phyloP scores from a whole-genome alignment of 148 eudicot species.

The Heliamphora exappendiculata region DNA sequence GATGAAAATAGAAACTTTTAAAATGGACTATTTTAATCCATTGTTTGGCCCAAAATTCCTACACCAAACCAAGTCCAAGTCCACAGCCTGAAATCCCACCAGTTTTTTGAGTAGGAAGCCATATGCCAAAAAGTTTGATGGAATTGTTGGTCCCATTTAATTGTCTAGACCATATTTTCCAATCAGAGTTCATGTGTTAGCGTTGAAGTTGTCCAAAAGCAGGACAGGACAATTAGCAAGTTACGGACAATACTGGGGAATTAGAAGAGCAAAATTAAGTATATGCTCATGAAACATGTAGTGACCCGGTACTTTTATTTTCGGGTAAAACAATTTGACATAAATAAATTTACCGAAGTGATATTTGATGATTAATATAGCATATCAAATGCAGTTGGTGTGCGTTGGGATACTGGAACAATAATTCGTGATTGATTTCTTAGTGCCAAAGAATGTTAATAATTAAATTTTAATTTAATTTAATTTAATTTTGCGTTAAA shows the following conservation, averaged over 20 bases:
- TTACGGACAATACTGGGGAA: not conserved
- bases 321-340: too few relatives aligned
- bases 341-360: too few relatives aligned
- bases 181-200: not conserved
- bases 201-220: not conserved
- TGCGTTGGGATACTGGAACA: too few relatives aligned
- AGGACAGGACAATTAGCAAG: not conserved
- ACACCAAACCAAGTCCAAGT: not conserved
- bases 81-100: not conserved
- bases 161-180: not conserved
- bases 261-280: not conserved
- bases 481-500: too few relatives aligned
- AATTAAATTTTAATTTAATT: too few relatives aligned
- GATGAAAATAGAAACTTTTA: not conserved
- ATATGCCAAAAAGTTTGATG: not conserved
- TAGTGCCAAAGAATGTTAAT: too few relatives aligned
- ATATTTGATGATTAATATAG: too few relatives aligned
- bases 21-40: not conserved
- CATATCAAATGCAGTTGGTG: too few relatives aligned
- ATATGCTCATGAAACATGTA: not conserved
- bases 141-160: not conserved
- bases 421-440: too few relatives aligned
- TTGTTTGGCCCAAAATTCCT: not conserved
- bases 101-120: not conserved
- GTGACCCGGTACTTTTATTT: too few relatives aligned